Evolutionary conservation across 1,139 yeast species (phyloP), one percentile per base, ranked within the genome.

Genomic region (Candida mesenterica): DNA sequence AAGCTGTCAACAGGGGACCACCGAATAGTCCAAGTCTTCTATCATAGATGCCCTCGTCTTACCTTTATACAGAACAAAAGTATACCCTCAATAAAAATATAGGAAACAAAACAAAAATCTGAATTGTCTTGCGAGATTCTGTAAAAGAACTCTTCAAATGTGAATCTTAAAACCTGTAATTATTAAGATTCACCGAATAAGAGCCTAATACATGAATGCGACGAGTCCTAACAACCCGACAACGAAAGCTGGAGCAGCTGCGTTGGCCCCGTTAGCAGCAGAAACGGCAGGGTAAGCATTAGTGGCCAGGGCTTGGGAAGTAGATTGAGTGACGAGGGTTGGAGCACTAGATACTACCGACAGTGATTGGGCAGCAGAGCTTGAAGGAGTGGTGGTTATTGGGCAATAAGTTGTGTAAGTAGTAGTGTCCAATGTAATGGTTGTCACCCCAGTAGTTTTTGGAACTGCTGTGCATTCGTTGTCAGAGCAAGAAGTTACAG

Each of bases 361-460:
- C 39, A 14, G 44, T 45, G 12, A 22, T 16, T 15, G 31, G 14
- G 28, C 14, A 25, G 15, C 24, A 9, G 36, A 6, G 20, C 25
- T 24, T 14, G 28, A 28, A 8, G 32, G 14, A 5, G 28, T 34
- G 18, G 39, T 31, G 8, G 61, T 42, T 30, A 57, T 44, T 39
- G 66, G 65, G 44, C 64, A 59, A 49, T 53, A 59, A 32, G 67
- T 60, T 37, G 61, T 54, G 53, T 57, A 59, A 30, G 50, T 37
- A 33, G 65, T 62, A 33, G 46, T 39, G 39, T 47, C 44, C 34
- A 49, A 46, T 34, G 67, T 62, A 39, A 59, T 53, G 28, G 62
- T 54, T 34, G 69, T 59, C 24, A 64, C 41, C 42, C 69, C 31
- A 12, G 33, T 34, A 24, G 37, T 34, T 15, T 16, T 23, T 17